These are phyloP conservation scores for Fusarium sp. DNA, from an alignment of 2,329 filamentous ascomycete genomes.

Conservation along the genomic window DNA sequence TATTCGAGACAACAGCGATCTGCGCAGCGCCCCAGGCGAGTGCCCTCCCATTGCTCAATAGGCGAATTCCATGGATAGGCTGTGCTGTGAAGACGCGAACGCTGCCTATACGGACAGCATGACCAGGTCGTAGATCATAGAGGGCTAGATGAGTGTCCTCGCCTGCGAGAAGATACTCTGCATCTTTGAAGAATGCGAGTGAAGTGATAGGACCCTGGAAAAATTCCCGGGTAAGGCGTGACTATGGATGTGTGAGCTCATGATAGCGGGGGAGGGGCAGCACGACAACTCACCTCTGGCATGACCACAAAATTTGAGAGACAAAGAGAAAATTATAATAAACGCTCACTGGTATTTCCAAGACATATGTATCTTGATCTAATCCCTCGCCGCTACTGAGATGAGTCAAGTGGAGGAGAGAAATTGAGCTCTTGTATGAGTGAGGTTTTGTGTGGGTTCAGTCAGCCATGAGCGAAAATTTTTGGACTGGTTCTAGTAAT, in stretches of 20 bases:
- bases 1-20: slow-evolving; percentile 53
- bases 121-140: slow-evolving; percentile 56
- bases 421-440: slow-evolving; percentile 4
- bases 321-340: neutral
- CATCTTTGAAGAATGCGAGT: slow-evolving; percentile 61
- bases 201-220: slow-evolving; percentile 69
- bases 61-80: slow-evolving; percentile 77
- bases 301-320: slow-evolving; percentile 13
- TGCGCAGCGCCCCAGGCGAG: slow-evolving; percentile 78
- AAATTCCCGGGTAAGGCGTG: slow-evolving; percentile 50
- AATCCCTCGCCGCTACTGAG: neutral
- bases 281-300: slow-evolving; percentile 26
- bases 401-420: neutral
- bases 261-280: slow-evolving; percentile 45
- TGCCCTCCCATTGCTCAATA: slow-evolving; percentile 52
- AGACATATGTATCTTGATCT: neutral
- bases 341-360: neutral
- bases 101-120: slow-evolving; percentile 51
- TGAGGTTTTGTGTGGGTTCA: slow-evolving; percentile 40
- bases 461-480: slow-evolving; percentile 39
- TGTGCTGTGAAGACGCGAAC: slow-evolving; percentile 73
- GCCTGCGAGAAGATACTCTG: slow-evolving; percentile 63
- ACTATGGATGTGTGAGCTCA: slow-evolving; percentile 26
- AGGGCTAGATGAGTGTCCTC: slow-evolving; percentile 69
- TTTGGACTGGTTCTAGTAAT: slow-evolving; percentile 31